A percentile compares a stretch with the other conserved stretches of the same genome.
Evolutionary conservation across 2,329 filamentous ascomycete genomes (phyloP).

Genomic region (Allantophomopsis cytisporea): DNA sequence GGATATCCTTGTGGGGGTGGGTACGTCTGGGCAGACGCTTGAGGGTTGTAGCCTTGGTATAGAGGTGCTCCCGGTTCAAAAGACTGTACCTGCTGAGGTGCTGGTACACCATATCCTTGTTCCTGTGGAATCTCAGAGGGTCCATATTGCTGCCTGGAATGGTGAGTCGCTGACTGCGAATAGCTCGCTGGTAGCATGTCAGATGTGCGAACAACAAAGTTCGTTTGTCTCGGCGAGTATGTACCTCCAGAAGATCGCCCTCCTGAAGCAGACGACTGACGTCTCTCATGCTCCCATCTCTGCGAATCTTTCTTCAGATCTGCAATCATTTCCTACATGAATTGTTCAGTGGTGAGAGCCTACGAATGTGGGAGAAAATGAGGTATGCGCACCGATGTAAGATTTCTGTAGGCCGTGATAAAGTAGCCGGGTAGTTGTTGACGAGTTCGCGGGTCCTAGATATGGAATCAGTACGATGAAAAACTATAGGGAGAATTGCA

Average conservation of each 20-base stretch:
- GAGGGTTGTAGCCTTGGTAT: slow-evolving; percentile 1
- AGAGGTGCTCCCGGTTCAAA: slow-evolving; percentile 11
- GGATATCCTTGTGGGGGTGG: slow-evolving; percentile 11
- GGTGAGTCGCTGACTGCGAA: slow-evolving; percentile 18
- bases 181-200: slow-evolving; percentile 21
- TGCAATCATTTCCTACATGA: slow-evolving; percentile 32
- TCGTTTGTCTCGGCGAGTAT: slow-evolving; percentile 13
- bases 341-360: slow-evolving; percentile 11
- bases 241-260: slow-evolving; percentile 19
- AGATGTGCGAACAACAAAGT: slow-evolving; percentile 18
- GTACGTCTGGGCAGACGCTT: slow-evolving; percentile 6
- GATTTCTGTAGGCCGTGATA: slow-evolving; percentile 66
- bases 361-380: slow-evolving; percentile 6
- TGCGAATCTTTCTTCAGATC: slow-evolving; percentile 37
- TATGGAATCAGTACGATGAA: slow-evolving; percentile 1
- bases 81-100: slow-evolving; percentile 9
- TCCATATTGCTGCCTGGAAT: slow-evolving; percentile 20
- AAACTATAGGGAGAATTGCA: neutral
- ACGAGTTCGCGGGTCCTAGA: slow-evolving; percentile 37
- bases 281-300: slow-evolving; percentile 27
- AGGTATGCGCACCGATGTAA: slow-evolving; percentile 52
- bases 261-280: slow-evolving; percentile 13
- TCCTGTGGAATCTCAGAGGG: slow-evolving; percentile 12
- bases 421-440: slow-evolving; percentile 59
- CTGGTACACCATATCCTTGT: slow-evolving; percentile 9